phyloP scores from a whole-genome alignment of 768 basidiomycete genomes.

The Xerocomellus chrysenteron region DNA sequence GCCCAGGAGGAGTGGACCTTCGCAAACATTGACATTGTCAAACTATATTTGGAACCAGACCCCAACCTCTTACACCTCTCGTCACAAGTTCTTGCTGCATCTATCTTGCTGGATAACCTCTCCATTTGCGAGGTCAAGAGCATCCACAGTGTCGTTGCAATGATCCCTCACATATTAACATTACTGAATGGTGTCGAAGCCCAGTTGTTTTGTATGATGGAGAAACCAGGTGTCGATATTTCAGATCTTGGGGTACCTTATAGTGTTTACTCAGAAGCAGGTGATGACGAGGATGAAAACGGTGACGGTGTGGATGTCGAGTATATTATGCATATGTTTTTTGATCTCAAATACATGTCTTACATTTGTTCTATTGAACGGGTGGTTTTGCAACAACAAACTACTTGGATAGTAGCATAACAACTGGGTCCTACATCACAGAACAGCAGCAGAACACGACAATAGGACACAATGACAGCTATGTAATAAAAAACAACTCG shows the following conservation, averaged over 20 bases:
- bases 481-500: too few relatives aligned
- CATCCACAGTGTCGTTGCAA: constrained; percentile 27
- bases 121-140: constrained; percentile 10
- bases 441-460: too few relatives aligned
- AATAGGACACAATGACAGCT: too few relatives aligned
- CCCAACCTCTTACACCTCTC: constrained; percentile 14
- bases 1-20: too few relatives aligned
- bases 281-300: not conserved
- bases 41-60: constrained; percentile 20
- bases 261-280: not conserved
- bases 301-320: too few relatives aligned
- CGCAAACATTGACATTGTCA: not conserved
- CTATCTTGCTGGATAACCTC: constrained; percentile 13
- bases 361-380: too few relatives aligned
- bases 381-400: too few relatives aligned
- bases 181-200: constrained; percentile 1
- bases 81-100: constrained; percentile 18
- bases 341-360: too few relatives aligned
- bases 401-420: too few relatives aligned
- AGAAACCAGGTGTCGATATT: constrained; percentile 28
- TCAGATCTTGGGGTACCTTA: constrained; percentile 7
- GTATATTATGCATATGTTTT: too few relatives aligned
- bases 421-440: too few relatives aligned
- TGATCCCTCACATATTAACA: constrained; percentile 18
- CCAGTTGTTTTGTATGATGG: constrained; percentile 24